Evolutionary conservation across 208 protist species (phyloP).

Genomic region (Herpetomonas samuelpessoai): DNA sequence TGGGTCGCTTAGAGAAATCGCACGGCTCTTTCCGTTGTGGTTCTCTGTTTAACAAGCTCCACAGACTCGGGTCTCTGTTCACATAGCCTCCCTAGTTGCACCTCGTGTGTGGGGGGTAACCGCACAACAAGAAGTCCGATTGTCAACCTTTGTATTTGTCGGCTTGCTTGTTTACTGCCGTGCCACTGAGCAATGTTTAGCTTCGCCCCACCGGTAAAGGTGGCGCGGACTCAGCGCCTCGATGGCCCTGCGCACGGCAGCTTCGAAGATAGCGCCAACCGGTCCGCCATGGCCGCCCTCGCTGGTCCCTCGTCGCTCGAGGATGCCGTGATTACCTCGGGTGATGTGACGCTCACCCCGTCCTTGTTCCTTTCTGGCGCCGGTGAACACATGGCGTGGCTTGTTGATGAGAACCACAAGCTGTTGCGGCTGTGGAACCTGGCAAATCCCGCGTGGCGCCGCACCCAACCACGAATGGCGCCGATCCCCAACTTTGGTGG

Average conservation of each 20-base stretch:
- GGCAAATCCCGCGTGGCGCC: slow-evolving; percentile 35
- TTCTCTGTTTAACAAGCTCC: no score
- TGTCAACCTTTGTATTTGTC: slow-evolving; percentile 8
- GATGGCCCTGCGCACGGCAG: slow-evolving; percentile 13
- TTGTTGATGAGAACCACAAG: slow-evolving; percentile 65
- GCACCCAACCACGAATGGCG: slow-evolving; percentile 48
- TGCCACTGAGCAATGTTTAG: slow-evolving; percentile 23
- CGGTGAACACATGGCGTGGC: slow-evolving; percentile 71
- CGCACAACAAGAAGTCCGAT: no score
- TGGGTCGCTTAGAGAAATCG: no score
- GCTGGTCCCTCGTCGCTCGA: slow-evolving; percentile 15
- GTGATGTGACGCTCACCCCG: slow-evolving; percentile 3
- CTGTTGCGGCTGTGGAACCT: slow-evolving; percentile 74
- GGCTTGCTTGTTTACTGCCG: background rate
- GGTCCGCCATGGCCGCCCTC: no score
- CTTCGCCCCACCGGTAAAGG: slow-evolving; percentile 62
- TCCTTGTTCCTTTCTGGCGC: slow-evolving; percentile 59
- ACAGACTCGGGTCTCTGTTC: no score
- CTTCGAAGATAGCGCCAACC: no score
- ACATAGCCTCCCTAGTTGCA: no score
- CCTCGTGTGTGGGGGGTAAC: no score
- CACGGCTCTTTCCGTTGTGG: no score
- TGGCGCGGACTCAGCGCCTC: slow-evolving; percentile 67
- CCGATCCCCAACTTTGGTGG: slow-evolving; percentile 69
- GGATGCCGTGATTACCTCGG: slow-evolving; percentile 1